Base-by-base conservation (phyloP, 108 stramenopile genomes). In the Schizochytrium sp. region DNA sequence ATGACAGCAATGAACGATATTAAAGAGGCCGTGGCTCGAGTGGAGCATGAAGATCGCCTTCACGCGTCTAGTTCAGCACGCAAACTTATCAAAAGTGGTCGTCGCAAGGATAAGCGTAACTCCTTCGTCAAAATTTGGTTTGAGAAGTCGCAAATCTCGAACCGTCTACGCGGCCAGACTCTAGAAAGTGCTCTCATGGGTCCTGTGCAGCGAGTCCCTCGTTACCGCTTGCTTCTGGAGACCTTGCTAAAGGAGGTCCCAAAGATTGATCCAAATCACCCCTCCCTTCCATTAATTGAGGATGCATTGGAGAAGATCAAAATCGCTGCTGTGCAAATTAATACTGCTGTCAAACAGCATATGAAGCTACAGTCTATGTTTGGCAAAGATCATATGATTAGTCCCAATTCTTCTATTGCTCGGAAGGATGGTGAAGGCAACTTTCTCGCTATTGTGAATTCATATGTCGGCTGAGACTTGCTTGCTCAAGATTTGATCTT, bases 301-400 rank as follows among this genome's bases (percentile, higher is more conserved):
- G 76, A 83, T 49, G 76, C 76, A 5, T 40, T 55, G 17, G 76
- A 83, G 5, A 49, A 55, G 10, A 28, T 83, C 2, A 83, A 55
- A 53, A 38, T 55, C 0, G 76, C 76, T 55, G 76, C 76, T 10
- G 0, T 55, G 7, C 76, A 83, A 42, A 83, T 83, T 53, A 83
- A 83, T 3, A 55, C 76, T 7, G 76, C 76, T n/a, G 76, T 83
- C 76, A 17, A 40, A 17, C 76, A 83, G 76, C 76, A 83, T 53
- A 83, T 10, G 10, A 83, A 83, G 76, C 76, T 83, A 10, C 50
- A 83, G 76, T 83, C 76, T 5, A 5, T 83, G 15, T 40, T 83
- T 5, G 76, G 76, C 2, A 83, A 83, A 28, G 76, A 83, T 42
- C 50, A 83, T n/a, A 83, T 83, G 76, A 83, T 83, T 53, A 83